Conservation (phyloP, 352 stramenopile genomes). For the Globisporangium splendens region DNA sequence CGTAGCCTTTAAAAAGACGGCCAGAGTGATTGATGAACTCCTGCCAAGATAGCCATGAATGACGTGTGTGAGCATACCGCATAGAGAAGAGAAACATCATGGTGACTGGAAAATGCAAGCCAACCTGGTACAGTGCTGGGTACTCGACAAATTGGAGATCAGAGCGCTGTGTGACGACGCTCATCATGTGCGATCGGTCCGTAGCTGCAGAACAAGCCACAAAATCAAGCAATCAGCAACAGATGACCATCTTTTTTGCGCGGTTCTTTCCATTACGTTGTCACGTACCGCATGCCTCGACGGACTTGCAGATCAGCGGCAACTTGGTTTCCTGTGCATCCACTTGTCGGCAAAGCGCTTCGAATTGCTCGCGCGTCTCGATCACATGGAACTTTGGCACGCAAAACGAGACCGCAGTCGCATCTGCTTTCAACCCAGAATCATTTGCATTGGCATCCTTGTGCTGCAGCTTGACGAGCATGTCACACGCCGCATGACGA, state of each 20-base stretch:
- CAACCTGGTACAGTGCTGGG: slow-evolving; percentile 67
- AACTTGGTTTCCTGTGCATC: slow-evolving; percentile 37
- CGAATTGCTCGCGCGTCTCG: slow-evolving; percentile 31
- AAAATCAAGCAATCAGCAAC: not conserved
- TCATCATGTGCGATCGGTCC: slow-evolving; percentile 82
- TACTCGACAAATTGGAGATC: slow-evolving; percentile 58
- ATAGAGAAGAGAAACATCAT: not conserved
- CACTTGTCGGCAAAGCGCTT: slow-evolving; percentile 31
- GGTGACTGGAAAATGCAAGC: not conserved
- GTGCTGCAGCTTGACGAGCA: slow-evolving; percentile 26
- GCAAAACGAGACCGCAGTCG: slow-evolving; percentile 25
- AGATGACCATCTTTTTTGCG: not conserved
- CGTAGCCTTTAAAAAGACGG: slow-evolving; percentile 81
- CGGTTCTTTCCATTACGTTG: too few relatives aligned
- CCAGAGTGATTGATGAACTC: slow-evolving; percentile 83
- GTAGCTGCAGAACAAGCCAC: slow-evolving; percentile 36
- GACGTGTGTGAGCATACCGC: not conserved
- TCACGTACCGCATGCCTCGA: slow-evolving; percentile 75
- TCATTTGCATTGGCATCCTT: slow-evolving; percentile 11
- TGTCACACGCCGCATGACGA: slow-evolving; percentile 51
- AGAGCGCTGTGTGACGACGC: slow-evolving; percentile 60
- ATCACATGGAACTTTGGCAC: slow-evolving; percentile 55
- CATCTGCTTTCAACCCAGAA: slow-evolving; percentile 1
- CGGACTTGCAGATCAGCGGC: slow-evolving; percentile 80
- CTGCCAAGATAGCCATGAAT: too few relatives aligned